Percentiles rank a stretch among this genome's conserved stretches.
Conservation (phyloP, 2,329 filamentous ascomycete genomes). For the Colletotrichum tropicicola region DNA sequence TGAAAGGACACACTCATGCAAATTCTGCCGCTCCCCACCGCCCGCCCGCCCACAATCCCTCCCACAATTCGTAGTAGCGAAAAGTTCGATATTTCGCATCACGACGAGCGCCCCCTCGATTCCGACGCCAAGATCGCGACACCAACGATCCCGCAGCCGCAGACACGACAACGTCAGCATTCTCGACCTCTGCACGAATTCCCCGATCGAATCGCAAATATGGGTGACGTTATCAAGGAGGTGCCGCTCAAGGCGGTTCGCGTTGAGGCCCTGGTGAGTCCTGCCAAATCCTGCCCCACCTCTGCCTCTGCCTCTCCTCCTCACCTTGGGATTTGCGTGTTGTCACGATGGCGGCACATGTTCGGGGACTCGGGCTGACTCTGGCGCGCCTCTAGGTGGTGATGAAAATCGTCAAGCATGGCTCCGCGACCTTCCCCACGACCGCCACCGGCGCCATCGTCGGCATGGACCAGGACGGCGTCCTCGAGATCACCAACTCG, state of each 20-base stretch:
- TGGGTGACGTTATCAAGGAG: constrained; percentile 71
- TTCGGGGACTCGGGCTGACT: constrained; percentile 25
- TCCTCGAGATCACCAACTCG: constrained; percentile 91
- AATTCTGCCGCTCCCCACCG: constrained; percentile 49
- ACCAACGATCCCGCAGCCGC: constrained; percentile 37
- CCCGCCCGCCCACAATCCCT: constrained; percentile 49
- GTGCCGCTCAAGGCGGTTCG: constrained; percentile 85
- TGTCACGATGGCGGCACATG: neutral
- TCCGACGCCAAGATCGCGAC: constrained; percentile 28
- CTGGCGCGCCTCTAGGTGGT: constrained; percentile 70
- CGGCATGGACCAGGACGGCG: constrained; percentile 86
- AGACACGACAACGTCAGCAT: constrained; percentile 35
- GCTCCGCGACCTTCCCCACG: constrained; percentile 86
- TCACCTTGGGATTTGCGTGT: constrained; percentile 36
- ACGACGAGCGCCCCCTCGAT: constrained; percentile 26
- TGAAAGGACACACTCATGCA: neutral
- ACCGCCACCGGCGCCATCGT: constrained; percentile 90
- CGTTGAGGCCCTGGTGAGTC: constrained; percentile 89
- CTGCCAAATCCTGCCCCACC: constrained; percentile 44
- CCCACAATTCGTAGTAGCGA: constrained; percentile 52
- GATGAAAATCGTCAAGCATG: constrained; percentile 98
- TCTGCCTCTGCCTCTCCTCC: constrained; percentile 35
- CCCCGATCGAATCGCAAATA: constrained; percentile 48
- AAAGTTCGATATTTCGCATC: constrained; percentile 54
- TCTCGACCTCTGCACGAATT: constrained; percentile 32